Evolutionary conservation across 768 basidiomycete species (phyloP).

Genomic region (Trametes gibbosa): DNA sequence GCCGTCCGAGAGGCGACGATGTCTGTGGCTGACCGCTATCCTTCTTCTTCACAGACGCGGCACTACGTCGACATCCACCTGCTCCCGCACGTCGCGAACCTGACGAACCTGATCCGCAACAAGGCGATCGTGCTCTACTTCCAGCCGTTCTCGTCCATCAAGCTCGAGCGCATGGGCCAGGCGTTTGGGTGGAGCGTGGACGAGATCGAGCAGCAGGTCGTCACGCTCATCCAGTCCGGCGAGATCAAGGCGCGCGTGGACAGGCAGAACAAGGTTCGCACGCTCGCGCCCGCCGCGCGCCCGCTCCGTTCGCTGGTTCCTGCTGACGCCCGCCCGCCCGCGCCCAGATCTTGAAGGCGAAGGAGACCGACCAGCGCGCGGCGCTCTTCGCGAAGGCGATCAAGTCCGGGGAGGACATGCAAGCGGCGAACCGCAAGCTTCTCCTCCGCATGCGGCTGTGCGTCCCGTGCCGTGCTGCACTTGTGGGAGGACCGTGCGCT

Average conservation of each 20-base stretch:
- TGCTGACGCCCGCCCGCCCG: neutral
- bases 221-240: slow-evolving; percentile 72
- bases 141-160: slow-evolving; percentile 83
- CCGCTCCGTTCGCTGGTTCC: too few relatives aligned
- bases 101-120: slow-evolving; percentile 70
- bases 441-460: slow-evolving; percentile 83
- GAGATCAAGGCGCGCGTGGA: slow-evolving; percentile 83
- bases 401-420: slow-evolving; percentile 68
- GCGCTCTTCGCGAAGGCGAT: slow-evolving; percentile 76
- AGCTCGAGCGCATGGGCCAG: slow-evolving; percentile 75
- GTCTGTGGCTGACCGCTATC: neutral
- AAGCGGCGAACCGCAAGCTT: slow-evolving; percentile 71
- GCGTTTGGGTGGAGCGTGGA: slow-evolving; percentile 83
- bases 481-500: too few relatives aligned
- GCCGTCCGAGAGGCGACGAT: neutral
- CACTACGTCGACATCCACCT: slow-evolving; percentile 81
- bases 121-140: slow-evolving; percentile 86
- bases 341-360: slow-evolving; percentile 71
- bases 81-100: slow-evolving; percentile 56
- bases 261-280: slow-evolving; percentile 82
- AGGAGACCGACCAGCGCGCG: slow-evolving; percentile 73
- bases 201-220: slow-evolving; percentile 71
- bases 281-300: too few relatives aligned
- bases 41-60: slow-evolving; percentile 51
- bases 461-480: slow-evolving; percentile 36